A percentile compares a stretch with the other conserved stretches of the same genome.
Conservation (phyloP, 768 basidiomycete genomes). For the Naganishia onofrii region DNA sequence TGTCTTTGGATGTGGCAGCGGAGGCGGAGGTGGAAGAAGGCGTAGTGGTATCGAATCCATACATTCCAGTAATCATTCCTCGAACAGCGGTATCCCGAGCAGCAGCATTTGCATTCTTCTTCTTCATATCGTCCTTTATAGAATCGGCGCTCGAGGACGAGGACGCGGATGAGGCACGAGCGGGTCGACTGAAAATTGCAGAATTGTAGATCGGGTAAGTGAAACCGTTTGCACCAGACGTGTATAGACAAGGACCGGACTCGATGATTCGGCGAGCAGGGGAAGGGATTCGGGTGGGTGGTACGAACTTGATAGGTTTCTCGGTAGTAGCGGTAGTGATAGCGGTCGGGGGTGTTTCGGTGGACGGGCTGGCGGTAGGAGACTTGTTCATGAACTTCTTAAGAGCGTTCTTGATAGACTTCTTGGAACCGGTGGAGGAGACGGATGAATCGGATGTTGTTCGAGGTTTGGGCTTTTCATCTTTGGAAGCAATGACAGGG, state of each 20-base stretch:
- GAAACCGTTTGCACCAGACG: not conserved
- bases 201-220: slow-evolving; percentile 2
- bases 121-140: not conserved
- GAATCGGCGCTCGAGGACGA: not conserved
- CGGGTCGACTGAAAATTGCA: not conserved
- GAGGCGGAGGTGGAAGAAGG: not conserved
- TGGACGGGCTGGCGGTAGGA: not conserved
- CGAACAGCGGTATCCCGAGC: slow-evolving; percentile 9
- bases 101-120: not conserved
- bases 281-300: slow-evolving; percentile 4
- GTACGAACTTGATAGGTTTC: slow-evolving; percentile 5
- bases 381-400: slow-evolving; percentile 8
- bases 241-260: not conserved
- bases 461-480: slow-evolving; percentile 4
- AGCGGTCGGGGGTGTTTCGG: too few species aligned
- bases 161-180: not conserved
- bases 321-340: not conserved
- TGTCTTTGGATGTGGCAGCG: not conserved
- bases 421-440: not conserved
- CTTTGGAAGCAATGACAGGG: slow-evolving; percentile 3
- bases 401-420: not conserved
- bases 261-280: slow-evolving; percentile 10
- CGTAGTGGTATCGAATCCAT: slow-evolving; percentile 7
- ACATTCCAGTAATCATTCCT: not conserved
- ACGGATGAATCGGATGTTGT: not conserved